Evolutionary conservation across 2,329 filamentous ascomycete genomes (phyloP), one percentile per base, ranked within the genome.

Genomic region (Thelonectria discophora): DNA sequence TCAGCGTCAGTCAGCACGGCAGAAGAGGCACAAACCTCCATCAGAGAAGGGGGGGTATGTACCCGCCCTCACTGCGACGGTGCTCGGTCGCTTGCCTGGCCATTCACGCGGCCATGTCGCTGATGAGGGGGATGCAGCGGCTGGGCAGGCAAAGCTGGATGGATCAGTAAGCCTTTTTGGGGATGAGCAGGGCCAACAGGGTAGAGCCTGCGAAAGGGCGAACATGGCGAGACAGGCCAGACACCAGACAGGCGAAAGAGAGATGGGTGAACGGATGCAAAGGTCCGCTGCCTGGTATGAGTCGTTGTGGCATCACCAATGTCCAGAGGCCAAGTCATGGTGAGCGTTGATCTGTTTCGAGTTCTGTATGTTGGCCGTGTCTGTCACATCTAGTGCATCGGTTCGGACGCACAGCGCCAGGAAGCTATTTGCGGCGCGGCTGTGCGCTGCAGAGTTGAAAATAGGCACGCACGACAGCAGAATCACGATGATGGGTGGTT

Each of bases 391-490:
- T 20, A 45, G 42, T 45, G 42, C 13, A 18, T 17, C 18, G 32
- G 45, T 43, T 24, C 45, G 34, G 20, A 13, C 17, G 20, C 8
- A 43, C 39, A 46, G 42, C 43, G 53, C 48, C 64, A 59, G 51
- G 21, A 24, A 68, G 63, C 69, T 71, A 71, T 71, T 71, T 72
- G 66, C 58, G 67, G 65, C 65, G 69, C 69, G 69, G 69, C 69
- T 71, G 69, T 70, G 68, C 63, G 60, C 63, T 62, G 56, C 48
- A 61, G 21, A 32, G 49, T 43, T 40, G 24, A 43, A 53, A 43
- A 53, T 39, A 55, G 45, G 39, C n/a, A 47, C 32, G 39, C n/a
- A 47, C 32, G 13, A 24, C 15, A 18, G 46, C 34, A 37, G 47
- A 27, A 40, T 30, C 32, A n/a, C 40, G 21, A 39, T 40, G 49